phyloP scores from a whole-genome alignment of 768 basidiomycete species.

The Sarcomyxa edulis region DNA sequence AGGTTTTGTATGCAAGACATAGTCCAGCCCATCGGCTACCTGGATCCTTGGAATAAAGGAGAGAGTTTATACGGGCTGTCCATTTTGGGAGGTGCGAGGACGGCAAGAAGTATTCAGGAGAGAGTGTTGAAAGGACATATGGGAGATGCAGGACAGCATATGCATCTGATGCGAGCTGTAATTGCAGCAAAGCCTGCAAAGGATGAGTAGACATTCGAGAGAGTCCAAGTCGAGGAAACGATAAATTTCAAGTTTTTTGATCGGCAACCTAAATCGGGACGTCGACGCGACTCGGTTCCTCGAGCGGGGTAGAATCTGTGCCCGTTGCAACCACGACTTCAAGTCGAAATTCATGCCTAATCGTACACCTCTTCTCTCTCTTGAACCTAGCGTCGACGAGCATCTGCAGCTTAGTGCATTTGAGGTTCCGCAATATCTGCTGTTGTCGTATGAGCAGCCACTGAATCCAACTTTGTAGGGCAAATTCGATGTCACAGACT shows the following conservation, averaged over 20 bases:
- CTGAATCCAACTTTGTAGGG: conserved; percentile 43
- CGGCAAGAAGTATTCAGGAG: conserved; percentile 44
- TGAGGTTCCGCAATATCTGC: conserved; percentile 32
- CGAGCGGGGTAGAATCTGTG: no score
- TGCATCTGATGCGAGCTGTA: conserved; percentile 67
- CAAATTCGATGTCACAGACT: conserved; percentile 90
- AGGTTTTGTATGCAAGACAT: conserved; percentile 65
- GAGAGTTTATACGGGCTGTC: conserved; percentile 64
- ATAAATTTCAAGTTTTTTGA: no score
- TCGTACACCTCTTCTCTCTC: conserved; percentile 14
- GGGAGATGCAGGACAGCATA: conserved; percentile 56
- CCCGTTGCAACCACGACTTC: no score
- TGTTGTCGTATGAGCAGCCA: background rate
- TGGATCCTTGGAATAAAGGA: conserved; percentile 75
- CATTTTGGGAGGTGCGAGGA: conserved; percentile 73
- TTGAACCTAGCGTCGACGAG: conserved; percentile 50
- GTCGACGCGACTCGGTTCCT: no score
- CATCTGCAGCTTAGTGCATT: conserved; percentile 50
- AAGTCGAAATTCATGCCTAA: conserved; percentile 15
- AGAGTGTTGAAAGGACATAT: conserved; percentile 52
- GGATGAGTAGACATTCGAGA: no score
- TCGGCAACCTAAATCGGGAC: no score
- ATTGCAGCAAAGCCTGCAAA: conserved; percentile 61
- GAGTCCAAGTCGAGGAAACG: no score
- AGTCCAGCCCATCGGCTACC: conserved; percentile 78